Conservation (phyloP, 305 asterid genomes). For the Plantago rigida region DNA sequence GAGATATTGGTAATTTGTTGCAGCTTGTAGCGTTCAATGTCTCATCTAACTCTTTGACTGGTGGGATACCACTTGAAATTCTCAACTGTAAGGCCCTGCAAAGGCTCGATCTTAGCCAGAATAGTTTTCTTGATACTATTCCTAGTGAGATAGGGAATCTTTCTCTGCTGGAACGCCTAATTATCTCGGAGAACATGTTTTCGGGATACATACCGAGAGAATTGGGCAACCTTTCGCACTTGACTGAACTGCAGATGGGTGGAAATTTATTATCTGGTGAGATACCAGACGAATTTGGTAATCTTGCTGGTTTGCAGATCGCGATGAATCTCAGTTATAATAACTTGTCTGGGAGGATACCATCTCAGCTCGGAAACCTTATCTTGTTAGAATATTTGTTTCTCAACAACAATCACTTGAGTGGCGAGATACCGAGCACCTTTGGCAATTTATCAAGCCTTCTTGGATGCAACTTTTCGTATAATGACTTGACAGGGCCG, state of each 20-base stretch:
- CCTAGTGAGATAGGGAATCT: slow-evolving; percentile 62
- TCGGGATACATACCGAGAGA: slow-evolving; percentile 64
- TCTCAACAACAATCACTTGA: slow-evolving; percentile 61
- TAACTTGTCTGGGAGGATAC: slow-evolving; percentile 60
- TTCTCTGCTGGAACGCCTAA: slow-evolving; percentile 63
- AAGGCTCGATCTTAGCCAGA: slow-evolving; percentile 75
- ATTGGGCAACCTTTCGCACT: slow-evolving; percentile 63
- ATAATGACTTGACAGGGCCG: slow-evolving; percentile 64
- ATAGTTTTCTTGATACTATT: slow-evolving; percentile 43
- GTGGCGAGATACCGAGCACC: slow-evolving; percentile 73
- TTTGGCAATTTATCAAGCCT: slow-evolving; percentile 68
- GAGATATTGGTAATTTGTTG: slow-evolving; percentile 54
- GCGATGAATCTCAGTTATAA: slow-evolving; percentile 74
- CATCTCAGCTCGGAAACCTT: slow-evolving; percentile 69
- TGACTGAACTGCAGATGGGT: slow-evolving; percentile 86
- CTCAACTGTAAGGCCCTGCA: slow-evolving; percentile 63
- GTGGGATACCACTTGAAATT: slow-evolving; percentile 52
- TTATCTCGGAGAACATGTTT: slow-evolving; percentile 56
- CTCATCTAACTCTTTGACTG: slow-evolving; percentile 53
- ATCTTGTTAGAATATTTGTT: slow-evolving; percentile 54
- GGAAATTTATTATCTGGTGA: slow-evolving; percentile 61
- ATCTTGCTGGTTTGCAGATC: slow-evolving; percentile 61
- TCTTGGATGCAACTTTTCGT: slow-evolving; percentile 73
- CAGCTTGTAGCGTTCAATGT: slow-evolving; percentile 63
- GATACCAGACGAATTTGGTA: slow-evolving; percentile 66